Percentiles rank a stretch among this genome's conserved stretches.
Conservation (phyloP, 73 alveolate species). For the Breviolum minutum region DNA sequence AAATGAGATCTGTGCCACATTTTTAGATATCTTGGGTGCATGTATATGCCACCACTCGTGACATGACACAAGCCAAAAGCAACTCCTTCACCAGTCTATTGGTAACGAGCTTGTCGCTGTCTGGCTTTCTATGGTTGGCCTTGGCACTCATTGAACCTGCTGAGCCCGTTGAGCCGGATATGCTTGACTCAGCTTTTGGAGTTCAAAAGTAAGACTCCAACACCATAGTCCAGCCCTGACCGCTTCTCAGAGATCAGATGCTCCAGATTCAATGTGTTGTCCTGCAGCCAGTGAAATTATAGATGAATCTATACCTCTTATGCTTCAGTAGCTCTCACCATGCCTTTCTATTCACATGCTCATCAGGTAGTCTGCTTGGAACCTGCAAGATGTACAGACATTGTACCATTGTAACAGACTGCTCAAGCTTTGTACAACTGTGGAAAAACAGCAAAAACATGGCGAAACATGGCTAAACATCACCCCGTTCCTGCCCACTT, state of each 20-base stretch:
- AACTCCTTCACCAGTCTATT: constrained; percentile 71
- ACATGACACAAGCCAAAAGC: not conserved
- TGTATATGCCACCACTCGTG: not conserved
- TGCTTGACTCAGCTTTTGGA: not conserved
- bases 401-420: no score
- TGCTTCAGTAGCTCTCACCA: not conserved
- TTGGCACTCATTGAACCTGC: not conserved
- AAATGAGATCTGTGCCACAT: not conserved
- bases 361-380: constrained; percentile 91
- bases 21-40: not conserved
- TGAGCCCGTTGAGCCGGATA: not conserved
- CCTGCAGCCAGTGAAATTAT: constrained; percentile 11
- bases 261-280: constrained; percentile 79
- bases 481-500: not conserved
- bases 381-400: not conserved
- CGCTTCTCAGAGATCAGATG: constrained; percentile 87
- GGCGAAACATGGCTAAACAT: not conserved
- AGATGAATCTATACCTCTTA: not conserved
- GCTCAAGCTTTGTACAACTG: no score
- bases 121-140: constrained; percentile 58
- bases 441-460: not conserved
- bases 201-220: not conserved
- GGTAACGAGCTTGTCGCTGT: constrained; percentile 69
- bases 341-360: constrained; percentile 90
- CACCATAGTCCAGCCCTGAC: constrained; percentile 58